Evolutionary conservation across 768 basidiomycete species (phyloP).

Genomic region (Mycena metata): DNA sequence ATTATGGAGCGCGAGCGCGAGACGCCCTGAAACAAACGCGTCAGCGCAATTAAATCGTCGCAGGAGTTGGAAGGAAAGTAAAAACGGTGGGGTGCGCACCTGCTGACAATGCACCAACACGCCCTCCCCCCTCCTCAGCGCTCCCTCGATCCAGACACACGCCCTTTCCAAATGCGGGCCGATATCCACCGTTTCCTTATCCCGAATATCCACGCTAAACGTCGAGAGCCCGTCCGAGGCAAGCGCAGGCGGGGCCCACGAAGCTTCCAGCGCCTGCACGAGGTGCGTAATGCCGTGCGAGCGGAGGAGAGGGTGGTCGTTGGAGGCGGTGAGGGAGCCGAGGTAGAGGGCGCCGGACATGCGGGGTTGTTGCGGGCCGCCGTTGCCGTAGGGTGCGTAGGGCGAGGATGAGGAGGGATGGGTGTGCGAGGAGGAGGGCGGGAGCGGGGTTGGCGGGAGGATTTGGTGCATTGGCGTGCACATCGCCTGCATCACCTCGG

Average conservation of each 20-base stretch:
- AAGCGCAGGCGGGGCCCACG: conserved; percentile 64
- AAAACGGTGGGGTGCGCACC: too few relatives aligned
- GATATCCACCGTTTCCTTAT: conserved; percentile 72
- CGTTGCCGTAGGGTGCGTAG: conserved; percentile 35
- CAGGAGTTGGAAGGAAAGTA: too few relatives aligned
- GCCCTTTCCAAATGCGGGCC: conserved; percentile 77
- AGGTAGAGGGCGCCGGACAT: conserved; percentile 72
- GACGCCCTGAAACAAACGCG: conserved; percentile 65
- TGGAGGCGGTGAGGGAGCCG: conserved; percentile 71
- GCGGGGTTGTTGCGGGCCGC: conserved; percentile 21
- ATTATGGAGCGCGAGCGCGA: conserved; percentile 84
- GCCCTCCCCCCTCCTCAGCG: conserved; percentile 70
- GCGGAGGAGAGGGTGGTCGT: conserved; percentile 67
- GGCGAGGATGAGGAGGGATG: conserved; percentile 30
- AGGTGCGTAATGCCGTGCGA: conserved; percentile 64
- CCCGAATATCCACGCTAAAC: conserved; percentile 78
- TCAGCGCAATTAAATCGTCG: too few relatives aligned
- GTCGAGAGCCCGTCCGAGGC: conserved; percentile 63
- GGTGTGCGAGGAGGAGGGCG: conserved; percentile 38
- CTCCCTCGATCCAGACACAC: conserved; percentile 74
- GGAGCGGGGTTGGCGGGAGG: conserved; percentile 56
- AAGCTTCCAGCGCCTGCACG: conserved; percentile 73
- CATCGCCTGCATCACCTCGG: conserved; percentile 86
- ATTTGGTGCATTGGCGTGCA: conserved; percentile 89
- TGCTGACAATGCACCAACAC: conserved; percentile 88